phyloP scores from a whole-genome alignment of 1,284 basidiomycete species.

The Afroboletus lepidellus region DNA sequence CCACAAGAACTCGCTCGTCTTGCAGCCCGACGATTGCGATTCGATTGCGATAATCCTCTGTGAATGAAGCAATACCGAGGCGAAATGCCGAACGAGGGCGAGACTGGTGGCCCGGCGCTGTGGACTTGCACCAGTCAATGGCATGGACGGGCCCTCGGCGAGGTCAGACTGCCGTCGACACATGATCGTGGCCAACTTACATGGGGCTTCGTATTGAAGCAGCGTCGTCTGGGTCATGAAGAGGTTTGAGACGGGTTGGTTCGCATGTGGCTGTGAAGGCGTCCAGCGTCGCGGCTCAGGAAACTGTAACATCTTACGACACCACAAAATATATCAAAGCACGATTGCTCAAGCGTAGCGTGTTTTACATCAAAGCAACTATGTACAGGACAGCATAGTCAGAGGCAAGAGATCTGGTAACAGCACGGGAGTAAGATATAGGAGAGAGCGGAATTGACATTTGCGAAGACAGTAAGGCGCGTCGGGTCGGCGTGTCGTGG shows the following conservation, averaged over 20 bases:
- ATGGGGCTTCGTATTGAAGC: slow-evolving; percentile 73
- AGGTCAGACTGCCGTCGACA: slow-evolving; percentile 11
- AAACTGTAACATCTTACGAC: background rate
- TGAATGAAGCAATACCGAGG: slow-evolving; percentile 76
- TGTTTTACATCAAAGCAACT: slow-evolving; percentile 33
- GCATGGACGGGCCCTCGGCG: slow-evolving; percentile 75
- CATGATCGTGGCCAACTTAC: slow-evolving; percentile 42
- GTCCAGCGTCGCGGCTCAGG: background rate
- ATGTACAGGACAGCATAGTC: slow-evolving; percentile 33
- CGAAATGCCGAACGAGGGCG: slow-evolving; percentile 77
- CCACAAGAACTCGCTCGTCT: slow-evolving; percentile 78
- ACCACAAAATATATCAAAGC: background rate
- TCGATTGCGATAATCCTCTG: slow-evolving; percentile 76
- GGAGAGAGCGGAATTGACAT: slow-evolving; percentile 17
- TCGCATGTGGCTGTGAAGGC: slow-evolving; percentile 28
- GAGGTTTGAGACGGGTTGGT: slow-evolving; percentile 6
- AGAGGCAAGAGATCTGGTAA: slow-evolving; percentile 21
- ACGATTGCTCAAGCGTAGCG: slow-evolving; percentile 12
- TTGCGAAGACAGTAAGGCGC: slow-evolving; percentile 12
- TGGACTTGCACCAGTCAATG: slow-evolving; percentile 82
- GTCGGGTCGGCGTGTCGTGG: slow-evolving; percentile 24
- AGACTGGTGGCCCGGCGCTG: slow-evolving; percentile 67
- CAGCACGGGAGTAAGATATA: slow-evolving; percentile 18
- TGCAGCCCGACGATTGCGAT: slow-evolving; percentile 81
- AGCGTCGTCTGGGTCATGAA: slow-evolving; percentile 62